Evolutionary conservation across 306 rosid species (phyloP).

Genomic region (Hylodesmum podocarpum): DNA sequence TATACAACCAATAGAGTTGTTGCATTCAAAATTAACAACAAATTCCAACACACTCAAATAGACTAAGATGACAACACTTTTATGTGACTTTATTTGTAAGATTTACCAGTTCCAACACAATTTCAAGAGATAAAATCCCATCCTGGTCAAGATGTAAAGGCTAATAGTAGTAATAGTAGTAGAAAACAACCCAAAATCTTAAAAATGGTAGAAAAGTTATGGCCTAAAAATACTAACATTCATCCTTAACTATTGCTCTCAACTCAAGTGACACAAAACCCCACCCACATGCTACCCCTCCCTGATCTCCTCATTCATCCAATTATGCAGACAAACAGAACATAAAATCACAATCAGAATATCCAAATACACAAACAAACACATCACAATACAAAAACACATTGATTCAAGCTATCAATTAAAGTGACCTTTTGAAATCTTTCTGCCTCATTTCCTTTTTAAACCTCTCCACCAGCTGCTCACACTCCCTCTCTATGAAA

Average conservation of each 20-base stretch:
- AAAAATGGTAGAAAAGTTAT: not conserved
- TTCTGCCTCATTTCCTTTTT: slow-evolving; percentile 52
- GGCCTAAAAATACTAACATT: not conserved
- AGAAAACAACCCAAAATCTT: slow-evolving; percentile 1
- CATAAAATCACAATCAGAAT: slow-evolving; percentile 9
- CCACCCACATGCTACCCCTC: not conserved
- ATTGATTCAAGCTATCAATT: slow-evolving; percentile 4
- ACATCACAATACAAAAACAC: not conserved
- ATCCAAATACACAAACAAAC: not conserved
- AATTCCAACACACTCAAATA: not conserved
- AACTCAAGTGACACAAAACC: not conserved
- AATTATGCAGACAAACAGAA: slow-evolving; percentile 1
- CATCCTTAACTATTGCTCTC: slow-evolving; percentile 1
- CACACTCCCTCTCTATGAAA: slow-evolving; percentile 86
- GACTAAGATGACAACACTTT: not conserved
- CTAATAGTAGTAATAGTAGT: not conserved
- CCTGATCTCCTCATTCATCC: slow-evolving; percentile 5
- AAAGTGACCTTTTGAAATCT: slow-evolving; percentile 49
- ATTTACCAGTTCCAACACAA: slow-evolving; percentile 17
- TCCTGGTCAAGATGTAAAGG: slow-evolving; percentile 5
- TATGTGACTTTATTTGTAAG: slow-evolving; percentile 10
- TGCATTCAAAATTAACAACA: slow-evolving; percentile 26
- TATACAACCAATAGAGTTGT: slow-evolving; percentile 11
- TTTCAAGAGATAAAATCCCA: slow-evolving; percentile 5
- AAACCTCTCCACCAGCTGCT: slow-evolving; percentile 65